Percentiles rank a stretch among this genome's conserved stretches.
Evolutionary conservation across 805 yeast genomes (phyloP).

Genomic region (Lachancea dasiensis): DNA sequence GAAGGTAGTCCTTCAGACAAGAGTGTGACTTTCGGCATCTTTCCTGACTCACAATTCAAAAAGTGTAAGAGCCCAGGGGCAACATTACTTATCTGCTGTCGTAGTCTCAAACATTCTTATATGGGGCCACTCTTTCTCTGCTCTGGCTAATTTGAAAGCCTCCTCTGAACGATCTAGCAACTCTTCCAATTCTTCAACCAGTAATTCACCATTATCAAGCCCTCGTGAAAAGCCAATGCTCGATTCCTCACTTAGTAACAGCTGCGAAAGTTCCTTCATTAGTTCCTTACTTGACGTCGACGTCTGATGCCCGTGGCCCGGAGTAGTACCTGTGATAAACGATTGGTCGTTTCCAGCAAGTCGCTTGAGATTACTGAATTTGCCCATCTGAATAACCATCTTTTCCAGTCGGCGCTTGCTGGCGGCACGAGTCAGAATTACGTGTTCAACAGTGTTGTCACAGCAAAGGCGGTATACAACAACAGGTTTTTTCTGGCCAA

Average conservation of each 20-base stretch:
- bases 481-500: constrained; percentile 85
- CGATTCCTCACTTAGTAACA: constrained; percentile 38
- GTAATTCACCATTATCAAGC: constrained; percentile 25
- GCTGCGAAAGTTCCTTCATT: constrained; percentile 37
- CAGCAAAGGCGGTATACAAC: constrained; percentile 72
- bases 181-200: constrained; percentile 42
- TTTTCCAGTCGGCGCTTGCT: constrained; percentile 74
- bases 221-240: constrained; percentile 33
- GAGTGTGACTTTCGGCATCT: too few species aligned
- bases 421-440: constrained; percentile 70
- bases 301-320: constrained; percentile 13
- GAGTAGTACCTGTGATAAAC: constrained; percentile 15
- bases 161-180: constrained; percentile 42
- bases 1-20: too few species aligned
- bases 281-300: constrained; percentile 28
- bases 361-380: constrained; percentile 41
- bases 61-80: too few species aligned
- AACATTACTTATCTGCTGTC: constrained; percentile 17
- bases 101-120: constrained; percentile 37
- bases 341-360: constrained; percentile 32
- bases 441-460: constrained; percentile 76
- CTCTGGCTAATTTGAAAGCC: constrained; percentile 34
- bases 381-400: constrained; percentile 64
- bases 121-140: constrained; percentile 28
- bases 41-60: too few species aligned